Evolutionary conservation across 2,329 filamentous ascomycete genomes (phyloP), one percentile per base, ranked within the genome.

Genomic region (Dothideomycetes sp.): DNA sequence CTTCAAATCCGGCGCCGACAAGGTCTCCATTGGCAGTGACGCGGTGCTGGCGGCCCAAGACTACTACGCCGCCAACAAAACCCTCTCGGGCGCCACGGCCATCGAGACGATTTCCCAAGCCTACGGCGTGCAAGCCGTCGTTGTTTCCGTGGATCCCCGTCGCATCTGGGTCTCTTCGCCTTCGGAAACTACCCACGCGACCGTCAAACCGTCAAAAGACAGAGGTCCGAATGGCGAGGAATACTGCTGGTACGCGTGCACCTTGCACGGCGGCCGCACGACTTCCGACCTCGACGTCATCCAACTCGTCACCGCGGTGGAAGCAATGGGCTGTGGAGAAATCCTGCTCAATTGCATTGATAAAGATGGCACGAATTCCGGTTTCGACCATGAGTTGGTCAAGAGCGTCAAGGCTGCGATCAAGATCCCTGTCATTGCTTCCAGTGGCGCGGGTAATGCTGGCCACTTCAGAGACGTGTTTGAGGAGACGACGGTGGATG

Each of bases 311-410:
- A 78, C 76, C 51, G 91, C 91, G 10, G 89, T 96, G 24, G 87
- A 98, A 66, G 87, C 85, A 43, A 93, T 98, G 86, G 91, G 91
- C 39, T 76, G 84, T 2, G 91, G 91, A 43, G 91, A 98, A 69
- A 84, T 98, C 44, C 68, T 98, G 37, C 76, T 98, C 43, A 98
- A 98, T 65, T 95, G 88, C 68, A 98, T 98, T 55, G 91, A 98
- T 68, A 85, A 83, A 58, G 91, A 98, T 61, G 91, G 91, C 40
- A 91, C 84, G 43, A 95, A 94, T 65, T 83, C 77, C 52, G 91
- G 91, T 1, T 98, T 95, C 58, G 91, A 98, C 62, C 70, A 94
- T 8, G 91, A 96, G 67, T 71, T 98, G 41, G 85, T 98, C 53
- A 67, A 74, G 36, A 83, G 88, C 58, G 89, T 96, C 45, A 98